These are phyloP conservation scores for Ophiosphaerella narmari DNA, from an alignment of 2,329 filamentous ascomycete species.

Conservation along the genomic window DNA sequence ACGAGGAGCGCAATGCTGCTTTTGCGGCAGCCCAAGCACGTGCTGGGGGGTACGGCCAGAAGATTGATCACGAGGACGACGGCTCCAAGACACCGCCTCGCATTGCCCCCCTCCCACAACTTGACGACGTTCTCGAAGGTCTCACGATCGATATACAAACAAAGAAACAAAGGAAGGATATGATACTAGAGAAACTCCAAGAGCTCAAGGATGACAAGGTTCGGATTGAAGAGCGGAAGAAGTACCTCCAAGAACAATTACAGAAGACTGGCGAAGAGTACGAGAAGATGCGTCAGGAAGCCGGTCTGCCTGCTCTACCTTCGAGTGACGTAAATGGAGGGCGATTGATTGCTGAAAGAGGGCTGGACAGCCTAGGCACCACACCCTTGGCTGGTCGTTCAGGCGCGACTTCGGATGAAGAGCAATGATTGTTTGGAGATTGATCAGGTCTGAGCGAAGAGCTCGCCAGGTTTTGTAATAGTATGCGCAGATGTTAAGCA, in stretches of 20 bases:
- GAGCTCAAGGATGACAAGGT: slow-evolving; percentile 70
- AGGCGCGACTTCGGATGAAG: slow-evolving; percentile 30
- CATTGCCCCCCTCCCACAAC: slow-evolving; percentile 76
- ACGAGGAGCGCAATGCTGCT: slow-evolving; percentile 69
- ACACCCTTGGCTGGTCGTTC: slow-evolving; percentile 36
- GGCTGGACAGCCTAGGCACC: slow-evolving; percentile 44
- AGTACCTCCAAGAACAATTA: slow-evolving; percentile 78
- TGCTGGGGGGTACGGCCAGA: slow-evolving; percentile 76
- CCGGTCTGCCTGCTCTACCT: slow-evolving; percentile 47
- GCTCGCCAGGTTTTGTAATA: slow-evolving; percentile 8
- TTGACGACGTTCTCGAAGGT: slow-evolving; percentile 68
- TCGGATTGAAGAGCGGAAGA: slow-evolving; percentile 71
- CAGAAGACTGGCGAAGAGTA: slow-evolving; percentile 79
- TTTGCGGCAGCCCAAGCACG: slow-evolving; percentile 88
- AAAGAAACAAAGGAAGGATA: slow-evolving; percentile 64
- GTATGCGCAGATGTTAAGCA: not conserved
- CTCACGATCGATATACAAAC: slow-evolving; percentile 65
- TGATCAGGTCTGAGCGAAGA: slow-evolving; percentile 1
- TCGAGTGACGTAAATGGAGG: slow-evolving; percentile 32
- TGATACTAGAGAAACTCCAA: slow-evolving; percentile 66
- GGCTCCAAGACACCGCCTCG: slow-evolving; percentile 67
- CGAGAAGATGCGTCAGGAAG: slow-evolving; percentile 59
- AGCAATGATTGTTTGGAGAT: slow-evolving; percentile 23
- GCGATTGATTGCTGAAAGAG: slow-evolving; percentile 37
- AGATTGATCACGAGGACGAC: slow-evolving; percentile 50